These are phyloP conservation scores for Penstemon barbatus DNA, from an alignment of 257 asterid genomes.

Conservation along the genomic window DNA sequence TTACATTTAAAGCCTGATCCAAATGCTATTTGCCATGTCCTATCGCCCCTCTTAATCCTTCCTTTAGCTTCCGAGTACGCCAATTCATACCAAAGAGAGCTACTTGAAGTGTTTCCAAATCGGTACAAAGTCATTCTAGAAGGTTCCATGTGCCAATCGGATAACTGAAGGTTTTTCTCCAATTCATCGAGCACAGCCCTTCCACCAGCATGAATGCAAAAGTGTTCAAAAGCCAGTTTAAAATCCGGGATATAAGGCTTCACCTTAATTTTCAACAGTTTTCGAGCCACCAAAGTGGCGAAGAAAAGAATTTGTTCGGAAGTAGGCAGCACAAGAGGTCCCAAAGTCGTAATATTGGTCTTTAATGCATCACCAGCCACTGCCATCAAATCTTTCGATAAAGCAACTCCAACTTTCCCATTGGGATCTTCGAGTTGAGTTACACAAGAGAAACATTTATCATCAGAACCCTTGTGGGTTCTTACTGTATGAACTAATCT, in stretches of 20 bases:
- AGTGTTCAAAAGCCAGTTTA: slow-evolving; percentile 79
- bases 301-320: slow-evolving; percentile 76
- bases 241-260: slow-evolving; percentile 80
- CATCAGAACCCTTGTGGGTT: slow-evolving; percentile 74
- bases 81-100: slow-evolving; percentile 82
- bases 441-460: slow-evolving; percentile 67
- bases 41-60: slow-evolving; percentile 75
- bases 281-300: slow-evolving; percentile 58
- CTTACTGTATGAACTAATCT: slow-evolving; percentile 71
- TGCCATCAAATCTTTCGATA: slow-evolving; percentile 72
- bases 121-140: slow-evolving; percentile 78
- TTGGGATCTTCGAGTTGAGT: slow-evolving; percentile 67
- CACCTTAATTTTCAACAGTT: slow-evolving; percentile 64
- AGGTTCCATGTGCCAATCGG: slow-evolving; percentile 85
- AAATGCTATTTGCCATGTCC: slow-evolving; percentile 88
- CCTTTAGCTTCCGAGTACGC: slow-evolving; percentile 74
- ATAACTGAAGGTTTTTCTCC: slow-evolving; percentile 68
- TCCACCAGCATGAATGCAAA: slow-evolving; percentile 90
- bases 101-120: slow-evolving; percentile 82
- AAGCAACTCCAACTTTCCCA: slow-evolving; percentile 60
- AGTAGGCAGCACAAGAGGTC: slow-evolving; percentile 79
- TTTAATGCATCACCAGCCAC: slow-evolving; percentile 79
- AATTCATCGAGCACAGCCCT: slow-evolving; percentile 78
- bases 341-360: slow-evolving; percentile 72
- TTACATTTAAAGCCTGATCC: slow-evolving; percentile 87